Evolutionary conservation across 352 stramenopile genomes (phyloP).

Genomic region (Thalassiosira ordinaria): DNA sequence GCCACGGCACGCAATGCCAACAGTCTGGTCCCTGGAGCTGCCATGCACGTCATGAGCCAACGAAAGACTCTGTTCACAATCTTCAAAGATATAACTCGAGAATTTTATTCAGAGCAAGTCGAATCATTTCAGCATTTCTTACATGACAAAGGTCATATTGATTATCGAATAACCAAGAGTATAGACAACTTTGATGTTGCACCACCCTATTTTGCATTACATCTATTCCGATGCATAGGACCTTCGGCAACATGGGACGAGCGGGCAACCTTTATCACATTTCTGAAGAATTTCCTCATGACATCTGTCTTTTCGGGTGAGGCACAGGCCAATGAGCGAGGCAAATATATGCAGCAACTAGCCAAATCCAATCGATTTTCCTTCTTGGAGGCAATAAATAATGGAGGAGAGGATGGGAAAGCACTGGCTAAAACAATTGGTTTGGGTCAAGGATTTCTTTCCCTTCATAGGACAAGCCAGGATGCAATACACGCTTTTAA

Average conservation of each 20-base stretch:
- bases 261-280: constrained; percentile 42
- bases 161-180: constrained; percentile 16
- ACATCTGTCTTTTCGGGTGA: constrained; percentile 38
- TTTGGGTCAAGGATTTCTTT: constrained; percentile 44
- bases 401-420: constrained; percentile 4
- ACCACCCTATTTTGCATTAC: constrained; percentile 55
- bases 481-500: constrained; percentile 35
- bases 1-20: constrained; percentile 65
- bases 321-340: constrained; percentile 43
- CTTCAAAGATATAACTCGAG: constrained; percentile 36
- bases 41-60: constrained; percentile 63
- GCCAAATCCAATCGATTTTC: constrained; percentile 43
- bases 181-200: constrained; percentile 43
- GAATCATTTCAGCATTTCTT: constrained; percentile 17
- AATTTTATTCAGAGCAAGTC: constrained; percentile 20
- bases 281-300: constrained; percentile 44
- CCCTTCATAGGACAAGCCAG: constrained; percentile 37
- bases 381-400: constrained; percentile 33
- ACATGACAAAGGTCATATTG: constrained; percentile 4
- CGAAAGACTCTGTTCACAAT: constrained; percentile 37
- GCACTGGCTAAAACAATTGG: constrained; percentile 34
- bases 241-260: constrained; percentile 50
- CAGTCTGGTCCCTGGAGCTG: constrained; percentile 47
- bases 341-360: constrained; percentile 41
- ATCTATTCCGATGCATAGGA: constrained; percentile 49